phyloP scores from a whole-genome alignment of 495 filamentous ascomycete genomes.

The Aspergillus nidulans region DNA sequence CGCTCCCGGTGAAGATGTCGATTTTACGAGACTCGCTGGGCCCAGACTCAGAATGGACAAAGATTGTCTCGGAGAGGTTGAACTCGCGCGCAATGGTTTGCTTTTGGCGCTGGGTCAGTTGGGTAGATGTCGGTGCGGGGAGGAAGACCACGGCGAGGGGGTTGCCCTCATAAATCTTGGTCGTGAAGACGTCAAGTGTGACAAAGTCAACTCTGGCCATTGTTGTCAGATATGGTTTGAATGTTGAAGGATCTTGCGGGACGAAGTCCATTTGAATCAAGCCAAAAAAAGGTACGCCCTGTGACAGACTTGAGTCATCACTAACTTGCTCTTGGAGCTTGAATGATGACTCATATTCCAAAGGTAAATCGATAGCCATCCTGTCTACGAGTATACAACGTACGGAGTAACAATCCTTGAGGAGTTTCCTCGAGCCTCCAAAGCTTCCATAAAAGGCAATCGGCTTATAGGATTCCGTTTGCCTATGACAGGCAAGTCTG shows the following conservation, averaged over 20 bases:
- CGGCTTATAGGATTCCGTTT: too few relatives aligned
- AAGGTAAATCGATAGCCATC: too few relatives aligned
- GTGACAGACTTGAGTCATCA: not conserved
- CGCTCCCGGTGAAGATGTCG: slow-evolving; percentile 64
- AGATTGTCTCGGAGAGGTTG: slow-evolving; percentile 82
- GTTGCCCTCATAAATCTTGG: slow-evolving; percentile 35
- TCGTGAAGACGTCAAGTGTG: slow-evolving; percentile 44
- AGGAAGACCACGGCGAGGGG: slow-evolving; percentile 41
- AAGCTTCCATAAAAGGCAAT: too few relatives aligned
- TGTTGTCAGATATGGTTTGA: slow-evolving; percentile 13
- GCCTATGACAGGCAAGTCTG: too few relatives aligned
- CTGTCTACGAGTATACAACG: too few relatives aligned
- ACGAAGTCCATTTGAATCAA: not conserved
- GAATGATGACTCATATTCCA: too few relatives aligned
- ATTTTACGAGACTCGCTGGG: slow-evolving; percentile 36
- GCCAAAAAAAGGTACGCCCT: not conserved
- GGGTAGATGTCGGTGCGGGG: slow-evolving; percentile 12
- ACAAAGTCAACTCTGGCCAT: slow-evolving; percentile 26
- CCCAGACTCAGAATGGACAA: slow-evolving; percentile 49
- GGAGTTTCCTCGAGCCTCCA: too few relatives aligned
- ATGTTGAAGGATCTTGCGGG: not conserved
- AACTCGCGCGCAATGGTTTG: slow-evolving; percentile 67
- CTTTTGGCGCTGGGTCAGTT: slow-evolving; percentile 35
- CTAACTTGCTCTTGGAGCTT: too few relatives aligned
- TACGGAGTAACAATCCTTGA: too few relatives aligned